These are phyloP conservation scores for Sarocladium strictum DNA, from an alignment of 2,329 filamentous ascomycete genomes.

Conservation along the genomic window DNA sequence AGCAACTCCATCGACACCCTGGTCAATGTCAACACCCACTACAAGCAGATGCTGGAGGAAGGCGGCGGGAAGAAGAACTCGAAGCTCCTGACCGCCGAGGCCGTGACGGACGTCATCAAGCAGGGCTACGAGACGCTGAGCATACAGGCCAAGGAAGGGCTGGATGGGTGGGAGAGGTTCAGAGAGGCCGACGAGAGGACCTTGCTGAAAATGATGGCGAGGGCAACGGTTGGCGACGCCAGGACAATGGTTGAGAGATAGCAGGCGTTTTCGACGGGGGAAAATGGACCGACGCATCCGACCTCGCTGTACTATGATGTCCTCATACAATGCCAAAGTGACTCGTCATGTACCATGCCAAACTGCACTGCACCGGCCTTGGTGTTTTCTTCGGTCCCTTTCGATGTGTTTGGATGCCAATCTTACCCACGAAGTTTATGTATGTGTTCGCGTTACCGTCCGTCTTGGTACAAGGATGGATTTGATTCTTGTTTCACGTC, in stretches of 20 bases:
- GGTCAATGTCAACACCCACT: constrained; percentile 77
- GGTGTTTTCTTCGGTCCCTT: no score
- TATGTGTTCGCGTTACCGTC: no score
- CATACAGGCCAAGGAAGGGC: constrained; percentile 80
- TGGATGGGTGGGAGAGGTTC: constrained; percentile 81
- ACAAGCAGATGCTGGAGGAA: constrained; percentile 70
- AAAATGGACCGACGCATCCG: no score
- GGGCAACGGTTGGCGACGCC: constrained; percentile 64
- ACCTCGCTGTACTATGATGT: no score
- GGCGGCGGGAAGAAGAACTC: constrained; percentile 38
- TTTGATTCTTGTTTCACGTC: no score
- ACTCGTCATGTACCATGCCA: no score
- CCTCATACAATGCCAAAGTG: no score
- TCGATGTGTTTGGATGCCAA: no score
- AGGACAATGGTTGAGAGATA: constrained; percentile 41
- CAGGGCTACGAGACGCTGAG: constrained; percentile 93
- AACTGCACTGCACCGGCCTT: no score
- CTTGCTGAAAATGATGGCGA: constrained; percentile 80
- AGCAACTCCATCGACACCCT: constrained; percentile 77
- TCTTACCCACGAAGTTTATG: no score
- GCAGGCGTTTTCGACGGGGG: background rate
- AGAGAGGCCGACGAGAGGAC: constrained; percentile 81
- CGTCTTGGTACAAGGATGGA: no score
- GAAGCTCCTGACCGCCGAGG: constrained; percentile 70
- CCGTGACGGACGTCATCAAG: constrained; percentile 89